A percentile compares a stretch with the other conserved stretches of the same genome.
These are phyloP conservation scores for Hyphopichia buzzinii DNA, from an alignment of 1,139 yeast species.

Conservation along the genomic window DNA sequence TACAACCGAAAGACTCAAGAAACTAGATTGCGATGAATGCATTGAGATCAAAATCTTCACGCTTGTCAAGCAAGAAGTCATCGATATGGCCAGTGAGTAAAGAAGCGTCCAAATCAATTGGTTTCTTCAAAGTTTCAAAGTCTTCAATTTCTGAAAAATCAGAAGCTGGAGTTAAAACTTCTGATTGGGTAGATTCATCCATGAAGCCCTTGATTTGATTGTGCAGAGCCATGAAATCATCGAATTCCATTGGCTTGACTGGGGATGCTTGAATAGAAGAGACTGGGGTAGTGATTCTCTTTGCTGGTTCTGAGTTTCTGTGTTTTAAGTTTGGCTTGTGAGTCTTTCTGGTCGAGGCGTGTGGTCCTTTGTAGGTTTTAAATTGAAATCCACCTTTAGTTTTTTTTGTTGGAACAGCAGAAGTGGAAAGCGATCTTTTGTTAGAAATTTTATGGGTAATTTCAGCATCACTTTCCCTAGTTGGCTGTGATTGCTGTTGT, in stretches of 20 bases:
- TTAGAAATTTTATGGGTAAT: conserved; percentile 8
- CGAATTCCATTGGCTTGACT: conserved; percentile 20
- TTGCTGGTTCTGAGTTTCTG: conserved; percentile 22
- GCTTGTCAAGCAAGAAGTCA: conserved; percentile 23
- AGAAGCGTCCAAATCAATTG: conserved; percentile 14
- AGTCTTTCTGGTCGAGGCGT: conserved; percentile 13
- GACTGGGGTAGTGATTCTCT: conserved; percentile 4
- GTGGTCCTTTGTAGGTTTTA: conserved; percentile 39
- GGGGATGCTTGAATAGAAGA: conserved; percentile 4
- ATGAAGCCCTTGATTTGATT: conserved; percentile 22
- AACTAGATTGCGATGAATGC: conserved; percentile 26
- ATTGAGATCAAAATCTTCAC: conserved; percentile 31
- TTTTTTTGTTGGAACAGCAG: conserved; percentile 20
- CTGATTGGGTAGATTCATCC: conserved; percentile 4
- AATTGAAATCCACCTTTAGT: conserved; percentile 33
- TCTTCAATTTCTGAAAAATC: conserved; percentile 23
- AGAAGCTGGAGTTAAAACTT: conserved; percentile 21
- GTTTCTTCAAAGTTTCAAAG: conserved; percentile 12
- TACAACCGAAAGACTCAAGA: neutral
- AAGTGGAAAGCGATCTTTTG: conserved; percentile 26
- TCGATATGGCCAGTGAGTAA: conserved; percentile 17
- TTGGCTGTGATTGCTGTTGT: conserved; percentile 23
- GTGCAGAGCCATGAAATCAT: conserved; percentile 32
- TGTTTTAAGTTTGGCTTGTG: conserved; percentile 21
- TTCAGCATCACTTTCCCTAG: too few relatives aligned